Evolutionary conservation across 2,329 filamentous ascomycete genomes (phyloP).

Genomic region (Pyrenochaeta sp.): DNA sequence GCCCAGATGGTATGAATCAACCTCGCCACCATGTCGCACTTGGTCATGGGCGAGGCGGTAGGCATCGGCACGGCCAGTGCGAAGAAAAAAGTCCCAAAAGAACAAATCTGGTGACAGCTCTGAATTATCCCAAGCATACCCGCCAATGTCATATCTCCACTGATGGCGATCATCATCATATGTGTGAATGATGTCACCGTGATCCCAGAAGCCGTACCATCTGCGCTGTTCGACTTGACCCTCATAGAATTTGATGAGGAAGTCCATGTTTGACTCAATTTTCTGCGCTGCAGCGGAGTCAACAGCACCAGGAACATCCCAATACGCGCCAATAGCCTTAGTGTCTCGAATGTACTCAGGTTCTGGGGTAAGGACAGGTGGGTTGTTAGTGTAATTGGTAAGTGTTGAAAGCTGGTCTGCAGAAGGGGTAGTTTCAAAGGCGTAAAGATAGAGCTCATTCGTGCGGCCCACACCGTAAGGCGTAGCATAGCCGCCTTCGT

Average conservation of each 20-base stretch:
- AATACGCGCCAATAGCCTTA: conserved; percentile 64
- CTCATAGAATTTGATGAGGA: conserved; percentile 65
- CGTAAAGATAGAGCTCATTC: conserved; percentile 64
- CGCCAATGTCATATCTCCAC: conserved; percentile 71
- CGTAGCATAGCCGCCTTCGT: conserved; percentile 63
- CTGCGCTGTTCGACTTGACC: conserved; percentile 64
- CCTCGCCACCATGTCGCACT: conserved; percentile 67
- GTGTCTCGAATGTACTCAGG: conserved; percentile 62
- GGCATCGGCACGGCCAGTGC: conserved; percentile 65
- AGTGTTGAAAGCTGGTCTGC: conserved; percentile 57
- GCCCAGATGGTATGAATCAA: conserved; percentile 69
- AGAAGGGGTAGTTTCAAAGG: conserved; percentile 63
- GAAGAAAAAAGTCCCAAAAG: conserved; percentile 70
- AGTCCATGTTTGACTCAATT: conserved; percentile 64
- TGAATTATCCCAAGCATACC: conserved; percentile 72
- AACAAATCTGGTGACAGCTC: conserved; percentile 70
- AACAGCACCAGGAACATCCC: conserved; percentile 56
- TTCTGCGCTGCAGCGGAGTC: conserved; percentile 31
- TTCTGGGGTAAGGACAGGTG: conserved; percentile 61
- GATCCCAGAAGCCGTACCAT: conserved; percentile 71
- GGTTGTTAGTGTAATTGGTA: conserved; percentile 59
- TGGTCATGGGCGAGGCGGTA: conserved; percentile 68
- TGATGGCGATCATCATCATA: conserved; percentile 67
- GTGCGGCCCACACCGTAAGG: conserved; percentile 67
- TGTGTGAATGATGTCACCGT: conserved; percentile 70